Base-by-base conservation (phyloP, 352 stramenopile species). In the Pythium periplocum region DNA sequence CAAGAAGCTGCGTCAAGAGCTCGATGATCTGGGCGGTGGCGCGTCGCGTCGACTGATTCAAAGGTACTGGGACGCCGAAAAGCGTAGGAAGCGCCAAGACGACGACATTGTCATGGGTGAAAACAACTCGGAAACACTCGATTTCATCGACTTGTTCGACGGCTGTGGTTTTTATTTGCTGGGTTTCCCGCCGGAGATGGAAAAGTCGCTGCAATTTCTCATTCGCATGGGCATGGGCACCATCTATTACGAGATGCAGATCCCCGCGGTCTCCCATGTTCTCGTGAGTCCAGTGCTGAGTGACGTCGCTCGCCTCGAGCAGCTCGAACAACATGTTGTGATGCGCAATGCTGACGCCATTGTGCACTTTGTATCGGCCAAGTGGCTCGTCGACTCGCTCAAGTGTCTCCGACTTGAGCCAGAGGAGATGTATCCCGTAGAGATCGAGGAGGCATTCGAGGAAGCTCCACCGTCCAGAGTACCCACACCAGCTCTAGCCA, bases 221-320 rank as follows among this genome's bases (percentile, higher is more conserved):
- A 69, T 89, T 53, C 78, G 81, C 10, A 69, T 65, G n/a, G 70
- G 70, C 6, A 86, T 89, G 78, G 81, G 81, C 32, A 82, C 78
- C 42, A 81, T 86, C 40, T 89, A 83, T 48, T 72, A 86, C 43
- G 64, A 80, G 31, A 56, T 86, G 50, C 69, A 78, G 31, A 26
- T 75, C 12, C 63, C 53, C 3, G 73, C 76, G n/a, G 81, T 89
- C 41, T 87, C 78, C 3, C 81, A 91, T 40, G 68, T 91, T 1
- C 26, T 91, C 31, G 81, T 87, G 8, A 87, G 80, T 40, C 69
- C 74, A 2, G 77, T 69, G 12, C 51, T 86, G 35, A 61, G 45
- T 0, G 67, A 85, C 53, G 38, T 63, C 8, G 45, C 55, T n/a
- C 68, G 54, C 4, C 55, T 87, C 6, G 53, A 66, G 9, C 38